Base-by-base conservation (phyloP, 345 rosid species). In the Salix brachista region DNA sequence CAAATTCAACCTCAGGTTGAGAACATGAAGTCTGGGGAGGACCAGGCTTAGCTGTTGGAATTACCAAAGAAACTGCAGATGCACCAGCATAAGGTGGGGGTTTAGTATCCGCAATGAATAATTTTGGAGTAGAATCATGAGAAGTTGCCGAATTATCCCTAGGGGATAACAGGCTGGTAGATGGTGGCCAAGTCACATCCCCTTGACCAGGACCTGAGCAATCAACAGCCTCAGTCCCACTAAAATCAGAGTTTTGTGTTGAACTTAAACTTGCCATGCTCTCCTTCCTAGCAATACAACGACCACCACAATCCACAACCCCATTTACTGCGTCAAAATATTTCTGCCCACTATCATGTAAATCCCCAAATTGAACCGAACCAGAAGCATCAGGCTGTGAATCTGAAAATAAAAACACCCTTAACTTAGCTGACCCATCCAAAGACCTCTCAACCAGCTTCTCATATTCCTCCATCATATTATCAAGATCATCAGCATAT, bases 391-490 rank as follows among this genome's bases (percentile, higher is more conserved):
- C 92, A 37, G 82, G 78, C 80, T 90, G 91, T 1, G 81, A 82
- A 41, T 87, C 80, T 0, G 88, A 84, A 83, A 91, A 91, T 74
- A 91, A 83, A 71, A 91, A 91, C 36, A 91, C 87, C 82, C 96
- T 85, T 65, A 91, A 76, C 81, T 91, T 91, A 76, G 87, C 90
- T 67, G 94, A 90, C 12, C 92, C 90, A 86, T 90, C 90, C 16
- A 84, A 78, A 79, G 90, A 87, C 81, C 89, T 90, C 73, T 87
- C 85, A 71, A 80, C 77, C 84, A 90, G 82, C 81, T 87, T 90
- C 78, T 90, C 90, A 86, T 88, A 92, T 84, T 92, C 94, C 41
- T 89, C 94, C 92, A 92, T 88, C 97, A 92, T 89, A 77, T 90
- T 88, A 78, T 89, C 91, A 44, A 92, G 91, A 85, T 92, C 97